Percentiles rank a stretch among this genome's conserved stretches.
Evolutionary conservation across 225 moss, liverwort and hornwort species (phyloP).

Genomic region (Neckera pumila): DNA sequence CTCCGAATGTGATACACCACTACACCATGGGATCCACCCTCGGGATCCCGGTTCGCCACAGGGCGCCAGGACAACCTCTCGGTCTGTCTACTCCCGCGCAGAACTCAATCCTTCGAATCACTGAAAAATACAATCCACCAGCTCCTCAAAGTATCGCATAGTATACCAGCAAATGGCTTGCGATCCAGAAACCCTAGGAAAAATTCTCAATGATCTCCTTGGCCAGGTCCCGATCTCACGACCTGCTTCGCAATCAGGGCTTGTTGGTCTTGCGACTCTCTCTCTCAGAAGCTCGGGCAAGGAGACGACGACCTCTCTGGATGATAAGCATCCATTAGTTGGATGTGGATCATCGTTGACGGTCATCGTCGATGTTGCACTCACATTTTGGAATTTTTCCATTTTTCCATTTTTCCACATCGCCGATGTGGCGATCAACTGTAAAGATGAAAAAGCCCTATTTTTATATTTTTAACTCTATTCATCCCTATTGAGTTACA

Average conservation of each 20-base stretch:
- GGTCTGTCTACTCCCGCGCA: not conserved
- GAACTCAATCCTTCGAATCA: not conserved
- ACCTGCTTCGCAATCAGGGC: not conserved
- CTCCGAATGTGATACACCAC: not conserved
- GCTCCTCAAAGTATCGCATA: not conserved
- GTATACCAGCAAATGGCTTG: not conserved
- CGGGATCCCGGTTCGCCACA: slow-evolving; percentile 8
- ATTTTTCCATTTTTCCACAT: not conserved
- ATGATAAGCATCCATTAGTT: not conserved
- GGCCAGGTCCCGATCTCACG: not conserved
- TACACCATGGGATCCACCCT: slow-evolving; percentile 21
- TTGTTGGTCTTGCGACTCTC: not conserved
- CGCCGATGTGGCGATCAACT: not conserved
- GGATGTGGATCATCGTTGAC: not conserved
- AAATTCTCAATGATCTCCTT: not conserved
- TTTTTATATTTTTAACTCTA: not conserved
- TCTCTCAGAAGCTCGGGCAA: not conserved
- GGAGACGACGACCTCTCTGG: not conserved
- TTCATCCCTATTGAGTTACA: not conserved
- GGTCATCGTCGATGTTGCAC: not conserved
- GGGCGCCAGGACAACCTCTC: not conserved
- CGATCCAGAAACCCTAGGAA: slow-evolving; percentile 13
- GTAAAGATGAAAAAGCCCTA: not conserved
- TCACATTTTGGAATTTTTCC: too few species aligned
- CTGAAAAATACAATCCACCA: not conserved